These are phyloP conservation scores for Termitomyces sp. DNA, from an alignment of 768 basidiomycete genomes.

Conservation along the genomic window DNA sequence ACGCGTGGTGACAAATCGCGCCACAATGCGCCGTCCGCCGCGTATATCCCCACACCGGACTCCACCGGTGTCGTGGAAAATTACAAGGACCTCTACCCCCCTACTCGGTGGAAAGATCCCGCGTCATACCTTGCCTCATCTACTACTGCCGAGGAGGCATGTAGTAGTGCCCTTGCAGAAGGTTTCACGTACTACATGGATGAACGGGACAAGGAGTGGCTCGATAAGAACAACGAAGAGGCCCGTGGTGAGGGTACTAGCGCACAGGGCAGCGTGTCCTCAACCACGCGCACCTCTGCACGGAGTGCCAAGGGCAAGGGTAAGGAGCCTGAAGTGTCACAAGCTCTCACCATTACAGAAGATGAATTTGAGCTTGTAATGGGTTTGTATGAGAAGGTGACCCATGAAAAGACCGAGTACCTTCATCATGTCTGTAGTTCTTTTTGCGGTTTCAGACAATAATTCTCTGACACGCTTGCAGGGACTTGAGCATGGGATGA, in stretches of 20 bases:
- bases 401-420: constrained; percentile 86
- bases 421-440: constrained; percentile 75
- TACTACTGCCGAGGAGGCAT: constrained; percentile 80
- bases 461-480: constrained; percentile 20
- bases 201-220: constrained; percentile 93
- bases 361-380: constrained; percentile 95
- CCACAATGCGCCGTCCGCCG: constrained; percentile 40
- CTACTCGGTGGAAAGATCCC: constrained; percentile 72
- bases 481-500: constrained; percentile 64
- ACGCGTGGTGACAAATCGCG: constrained; percentile 31
- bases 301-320: constrained; percentile 79
- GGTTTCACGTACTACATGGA: constrained; percentile 93
- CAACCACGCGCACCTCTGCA: constrained; percentile 53
- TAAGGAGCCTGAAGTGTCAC: constrained; percentile 72
- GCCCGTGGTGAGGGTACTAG: constrained; percentile 85
- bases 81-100: constrained; percentile 74
- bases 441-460: background rate
- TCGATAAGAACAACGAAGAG: constrained; percentile 86
- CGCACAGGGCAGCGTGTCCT: constrained; percentile 64
- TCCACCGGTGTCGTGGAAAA: constrained; percentile 77
- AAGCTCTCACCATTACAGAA: constrained; percentile 71
- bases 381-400: constrained; percentile 89
- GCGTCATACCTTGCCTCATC: constrained; percentile 76
- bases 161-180: constrained; percentile 56
- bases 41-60: constrained; percentile 92